Evolutionary conservation across 2,329 filamentous ascomycete genomes (phyloP).

Genomic region (Colletotrichum sidae): DNA sequence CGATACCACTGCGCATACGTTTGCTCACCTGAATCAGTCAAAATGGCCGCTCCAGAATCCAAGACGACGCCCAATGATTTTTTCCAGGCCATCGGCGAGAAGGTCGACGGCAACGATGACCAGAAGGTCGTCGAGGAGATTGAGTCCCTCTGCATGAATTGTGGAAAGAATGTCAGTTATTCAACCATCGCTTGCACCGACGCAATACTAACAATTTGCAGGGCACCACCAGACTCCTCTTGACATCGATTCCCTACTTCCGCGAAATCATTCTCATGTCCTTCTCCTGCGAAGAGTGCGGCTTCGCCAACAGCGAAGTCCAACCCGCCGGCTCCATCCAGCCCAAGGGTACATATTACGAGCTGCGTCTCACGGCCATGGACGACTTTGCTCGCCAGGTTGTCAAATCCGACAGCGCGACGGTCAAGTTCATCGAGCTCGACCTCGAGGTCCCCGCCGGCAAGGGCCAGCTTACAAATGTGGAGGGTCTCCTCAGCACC

Average conservation of each 20-base stretch:
- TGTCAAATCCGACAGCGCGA: slow-evolving; percentile 89
- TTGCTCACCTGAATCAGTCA: slow-evolving; percentile 31
- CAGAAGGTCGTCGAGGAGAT: slow-evolving; percentile 72
- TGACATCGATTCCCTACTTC: slow-evolving; percentile 96
- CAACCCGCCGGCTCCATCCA: slow-evolving; percentile 94
- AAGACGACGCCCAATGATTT: slow-evolving; percentile 61
- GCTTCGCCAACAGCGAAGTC: slow-evolving; percentile 91
- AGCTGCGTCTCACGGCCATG: slow-evolving; percentile 78
- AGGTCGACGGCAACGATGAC: slow-evolving; percentile 65
- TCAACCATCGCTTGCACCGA: slow-evolving; percentile 36
- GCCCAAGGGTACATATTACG: slow-evolving; percentile 86
- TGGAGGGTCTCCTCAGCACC: slow-evolving; percentile 86
- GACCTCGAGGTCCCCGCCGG: slow-evolving; percentile 94
- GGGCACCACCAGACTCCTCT: slow-evolving; percentile 87
- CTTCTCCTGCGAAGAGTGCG: slow-evolving; percentile 91
- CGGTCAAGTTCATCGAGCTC: slow-evolving; percentile 88
- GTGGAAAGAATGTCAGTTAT: slow-evolving; percentile 75
- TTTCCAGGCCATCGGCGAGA: slow-evolving; percentile 72
- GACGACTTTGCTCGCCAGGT: slow-evolving; percentile 87
- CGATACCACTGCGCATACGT: slow-evolving; percentile 1
- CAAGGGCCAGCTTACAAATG: slow-evolving; percentile 90
- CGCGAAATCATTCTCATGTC: slow-evolving; percentile 98
- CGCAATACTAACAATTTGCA: slow-evolving; percentile 47
- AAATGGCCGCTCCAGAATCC: slow-evolving; percentile 57
- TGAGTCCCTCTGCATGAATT: slow-evolving; percentile 89